A percentile compares a stretch with the other conserved stretches of the same genome.
Evolutionary conservation across 495 filamentous ascomycete genomes (phyloP).

Genomic region (Tirmania nivea): DNA sequence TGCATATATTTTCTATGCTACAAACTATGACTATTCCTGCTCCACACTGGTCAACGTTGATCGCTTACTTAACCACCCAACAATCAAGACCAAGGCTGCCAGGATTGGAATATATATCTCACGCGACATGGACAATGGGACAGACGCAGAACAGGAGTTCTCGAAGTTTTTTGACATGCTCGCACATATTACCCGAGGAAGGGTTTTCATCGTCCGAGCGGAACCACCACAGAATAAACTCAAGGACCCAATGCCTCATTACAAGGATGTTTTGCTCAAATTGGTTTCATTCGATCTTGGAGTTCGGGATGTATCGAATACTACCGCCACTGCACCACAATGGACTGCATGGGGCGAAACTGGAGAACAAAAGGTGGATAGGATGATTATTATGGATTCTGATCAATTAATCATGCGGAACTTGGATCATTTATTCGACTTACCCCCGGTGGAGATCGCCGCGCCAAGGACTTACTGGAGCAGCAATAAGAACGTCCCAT

Average conservation of each 20-base stretch:
- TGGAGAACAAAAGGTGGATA: conserved; percentile 5
- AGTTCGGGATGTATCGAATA: not conserved
- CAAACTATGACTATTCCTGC: conserved; percentile 18
- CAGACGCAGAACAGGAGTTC: not conserved
- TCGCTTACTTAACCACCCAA: conserved; percentile 16
- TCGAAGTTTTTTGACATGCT: conserved; percentile 2
- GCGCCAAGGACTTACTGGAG: conserved; percentile 22
- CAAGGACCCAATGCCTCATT: conserved; percentile 7
- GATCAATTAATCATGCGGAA: conserved; percentile 22
- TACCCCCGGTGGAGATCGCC: conserved; percentile 20
- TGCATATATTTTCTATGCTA: conserved; percentile 23
- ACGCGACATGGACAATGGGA: not conserved
- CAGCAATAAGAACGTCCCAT: not conserved
- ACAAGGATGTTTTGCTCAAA: conserved; percentile 19
- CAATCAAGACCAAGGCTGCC: conserved; percentile 1
- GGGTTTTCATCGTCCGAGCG: conserved; percentile 12
- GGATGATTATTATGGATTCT: conserved; percentile 19
- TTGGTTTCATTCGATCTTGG: conserved; percentile 11
- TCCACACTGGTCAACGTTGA: conserved; percentile 22
- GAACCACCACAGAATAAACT: conserved; percentile 11
- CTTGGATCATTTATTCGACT: conserved; percentile 20
- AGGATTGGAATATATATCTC: conserved; percentile 7
- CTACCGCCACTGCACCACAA: not conserved
- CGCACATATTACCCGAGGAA: not conserved
- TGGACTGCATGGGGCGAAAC: conserved; percentile 15